phyloP scores from a whole-genome alignment of 192 early-diverging fungal genomes.

The Phycomyces nitens region DNA sequence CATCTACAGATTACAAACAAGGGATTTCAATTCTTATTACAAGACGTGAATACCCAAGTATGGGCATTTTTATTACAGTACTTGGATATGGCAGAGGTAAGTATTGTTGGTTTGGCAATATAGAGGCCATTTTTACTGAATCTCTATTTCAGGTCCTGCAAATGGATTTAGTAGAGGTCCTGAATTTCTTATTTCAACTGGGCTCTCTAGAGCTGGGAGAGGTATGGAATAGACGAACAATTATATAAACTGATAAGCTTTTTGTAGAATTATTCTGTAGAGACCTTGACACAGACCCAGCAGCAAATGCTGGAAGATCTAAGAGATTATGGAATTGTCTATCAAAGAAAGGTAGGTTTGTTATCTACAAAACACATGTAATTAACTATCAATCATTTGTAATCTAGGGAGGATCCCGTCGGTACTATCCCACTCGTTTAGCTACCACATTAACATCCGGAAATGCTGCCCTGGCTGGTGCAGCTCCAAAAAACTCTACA shows the following conservation, averaged over 20 bases:
- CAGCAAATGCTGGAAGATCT: constrained; percentile 83
- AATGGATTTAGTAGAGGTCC: constrained; percentile 92
- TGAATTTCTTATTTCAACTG: constrained; percentile 93
- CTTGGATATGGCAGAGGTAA: constrained; percentile 70
- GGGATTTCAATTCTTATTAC: constrained; percentile 95
- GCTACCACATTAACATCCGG: constrained; percentile 90
- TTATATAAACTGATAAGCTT: background rate
- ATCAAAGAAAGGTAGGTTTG: constrained; percentile 68
- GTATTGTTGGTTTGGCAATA: too few species aligned
- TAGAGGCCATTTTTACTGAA: too few species aligned
- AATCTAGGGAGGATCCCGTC: constrained; percentile 48
- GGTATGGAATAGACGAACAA: constrained; percentile 40
- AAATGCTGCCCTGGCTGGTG: constrained; percentile 44
- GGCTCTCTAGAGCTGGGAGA: constrained; percentile 86
- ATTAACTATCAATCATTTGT: constrained; percentile 9
- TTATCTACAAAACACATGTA: constrained; percentile 6
- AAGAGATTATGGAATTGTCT: constrained; percentile 84
- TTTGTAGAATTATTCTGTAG: constrained; percentile 75
- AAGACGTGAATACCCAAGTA: constrained; percentile 90
- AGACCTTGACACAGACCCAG: constrained; percentile 80
- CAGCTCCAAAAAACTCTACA: constrained; percentile 31
- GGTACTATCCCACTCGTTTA: constrained; percentile 91
- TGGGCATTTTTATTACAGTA: constrained; percentile 97
- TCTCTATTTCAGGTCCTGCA: constrained; percentile 35
- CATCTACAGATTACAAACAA: constrained; percentile 84